These are phyloP conservation scores for Thermothielavioides terrestris DNA, from an alignment of 495 filamentous ascomycete species.

Conservation along the genomic window DNA sequence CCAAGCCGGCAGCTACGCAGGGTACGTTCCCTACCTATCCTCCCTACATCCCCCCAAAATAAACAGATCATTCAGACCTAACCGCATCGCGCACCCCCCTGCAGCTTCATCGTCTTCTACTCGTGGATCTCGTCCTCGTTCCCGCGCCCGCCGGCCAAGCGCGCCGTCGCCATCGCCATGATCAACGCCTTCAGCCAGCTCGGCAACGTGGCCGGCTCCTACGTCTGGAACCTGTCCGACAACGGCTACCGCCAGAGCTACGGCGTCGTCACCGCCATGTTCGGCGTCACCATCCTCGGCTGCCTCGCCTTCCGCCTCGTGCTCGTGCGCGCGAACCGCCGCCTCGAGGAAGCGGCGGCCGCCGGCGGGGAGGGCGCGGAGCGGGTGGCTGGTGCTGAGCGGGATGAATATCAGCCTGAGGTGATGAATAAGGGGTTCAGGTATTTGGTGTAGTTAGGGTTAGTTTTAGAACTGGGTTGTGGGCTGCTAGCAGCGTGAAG, in stretches of 20 bases:
- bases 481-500: too few relatives aligned
- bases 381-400: slow-evolving; percentile 12
- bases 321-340: slow-evolving; percentile 56
- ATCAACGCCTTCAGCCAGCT: slow-evolving; percentile 72
- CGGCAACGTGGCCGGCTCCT: slow-evolving; percentile 63
- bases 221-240: slow-evolving; percentile 54
- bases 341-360: slow-evolving; percentile 54
- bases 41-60: too few relatives aligned
- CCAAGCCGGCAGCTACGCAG: slow-evolving; percentile 50
- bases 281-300: slow-evolving; percentile 47
- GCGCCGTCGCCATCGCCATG: slow-evolving; percentile 65
- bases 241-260: slow-evolving; percentile 35
- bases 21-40: slow-evolving; percentile 22
- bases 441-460: background rate
- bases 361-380: slow-evolving; percentile 25
- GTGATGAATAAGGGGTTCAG: background rate
- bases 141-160: slow-evolving; percentile 68
- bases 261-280: slow-evolving; percentile 54
- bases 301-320: slow-evolving; percentile 46
- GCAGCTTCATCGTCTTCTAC: slow-evolving; percentile 57
- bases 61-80: background rate
- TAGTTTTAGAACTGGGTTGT: too few relatives aligned
- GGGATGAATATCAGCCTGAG: background rate
- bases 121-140: slow-evolving; percentile 70
- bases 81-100: background rate